A percentile compares a stretch with the other conserved stretches of the same genome.
Conservation (phyloP, 2,329 filamentous ascomycete genomes). For the Colletotrichum tanaceti region DNA sequence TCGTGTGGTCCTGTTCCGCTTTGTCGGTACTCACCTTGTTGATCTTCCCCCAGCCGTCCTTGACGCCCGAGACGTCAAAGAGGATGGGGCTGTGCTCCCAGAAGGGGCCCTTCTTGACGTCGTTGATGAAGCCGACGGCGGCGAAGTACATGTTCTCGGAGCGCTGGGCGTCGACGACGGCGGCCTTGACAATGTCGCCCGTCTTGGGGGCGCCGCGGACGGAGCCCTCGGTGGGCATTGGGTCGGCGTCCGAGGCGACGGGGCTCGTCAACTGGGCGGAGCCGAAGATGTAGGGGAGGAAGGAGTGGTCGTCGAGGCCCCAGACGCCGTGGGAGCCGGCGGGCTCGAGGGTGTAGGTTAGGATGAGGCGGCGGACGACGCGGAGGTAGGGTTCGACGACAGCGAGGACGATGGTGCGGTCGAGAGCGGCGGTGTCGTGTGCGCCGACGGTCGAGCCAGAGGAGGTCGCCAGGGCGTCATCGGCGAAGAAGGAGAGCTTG, state of each 20-base stretch:
- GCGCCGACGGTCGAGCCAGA: background rate
- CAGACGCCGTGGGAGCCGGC: conserved; percentile 97
- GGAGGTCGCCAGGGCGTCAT: background rate
- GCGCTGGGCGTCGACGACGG: conserved; percentile 74
- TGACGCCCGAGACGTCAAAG: conserved; percentile 92
- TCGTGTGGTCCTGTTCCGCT: background rate
- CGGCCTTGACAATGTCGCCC: conserved; percentile 72
- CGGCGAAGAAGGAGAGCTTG: conserved; percentile 83
- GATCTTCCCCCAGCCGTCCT: conserved; percentile 97
- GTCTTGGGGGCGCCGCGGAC: conserved; percentile 77
- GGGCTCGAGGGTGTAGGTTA: conserved; percentile 92
- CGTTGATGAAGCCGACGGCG: conserved; percentile 95
- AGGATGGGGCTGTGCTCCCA: conserved; percentile 95
- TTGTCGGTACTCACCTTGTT: conserved; percentile 72
- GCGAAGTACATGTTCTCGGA: conserved; percentile 89
- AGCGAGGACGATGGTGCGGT: conserved; percentile 83
- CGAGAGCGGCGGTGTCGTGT: conserved; percentile 62
- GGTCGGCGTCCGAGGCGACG: conserved; percentile 68
- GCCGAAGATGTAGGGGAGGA: conserved; percentile 93
- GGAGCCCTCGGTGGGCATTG: conserved; percentile 84
- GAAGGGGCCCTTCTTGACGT: conserved; percentile 95
- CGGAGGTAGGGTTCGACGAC: conserved; percentile 88
- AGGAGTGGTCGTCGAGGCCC: conserved; percentile 98
- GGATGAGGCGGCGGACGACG: conserved; percentile 84
- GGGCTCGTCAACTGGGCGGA: conserved; percentile 89